Conservation (phyloP, 345 rosid species). For the Physaria fendleri region DNA sequence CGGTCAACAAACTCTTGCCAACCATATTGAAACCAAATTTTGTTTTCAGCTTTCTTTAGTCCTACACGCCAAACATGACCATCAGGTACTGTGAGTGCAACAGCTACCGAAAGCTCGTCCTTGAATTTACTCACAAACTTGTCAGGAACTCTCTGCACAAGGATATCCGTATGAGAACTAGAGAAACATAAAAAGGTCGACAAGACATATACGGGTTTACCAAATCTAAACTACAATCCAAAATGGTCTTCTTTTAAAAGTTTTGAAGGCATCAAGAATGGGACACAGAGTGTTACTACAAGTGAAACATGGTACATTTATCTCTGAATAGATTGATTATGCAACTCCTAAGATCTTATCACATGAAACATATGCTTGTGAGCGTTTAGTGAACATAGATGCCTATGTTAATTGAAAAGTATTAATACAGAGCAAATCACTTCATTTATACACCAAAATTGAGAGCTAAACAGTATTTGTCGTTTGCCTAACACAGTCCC, state of each 20-base stretch:
- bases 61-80: constrained; percentile 68
- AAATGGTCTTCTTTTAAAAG: neutral
- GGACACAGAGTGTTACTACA: neutral
- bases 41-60: constrained; percentile 53
- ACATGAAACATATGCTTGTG: neutral
- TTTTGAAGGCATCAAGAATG: neutral
- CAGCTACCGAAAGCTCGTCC: constrained; percentile 51
- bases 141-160: too few species aligned
- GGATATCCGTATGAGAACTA: constrained; percentile 13
- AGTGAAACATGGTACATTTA: constrained; percentile 7
- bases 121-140: constrained; percentile 25
- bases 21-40: constrained; percentile 64
- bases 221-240: neutral
- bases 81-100: constrained; percentile 58
- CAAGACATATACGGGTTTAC: neutral
- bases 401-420: neutral
- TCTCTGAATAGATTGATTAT: neutral
- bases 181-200: neutral
- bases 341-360: neutral
- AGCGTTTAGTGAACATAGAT: neutral
- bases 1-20: constrained; percentile 10
- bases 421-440: neutral
- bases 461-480: too few species aligned
- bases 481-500: too few species aligned
- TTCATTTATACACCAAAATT: too few species aligned